A percentile compares a stretch with the other conserved stretches of the same genome.
These are phyloP conservation scores for Moelleriella libera DNA, from an alignment of 2,329 filamentous ascomycete genomes.

Conservation along the genomic window DNA sequence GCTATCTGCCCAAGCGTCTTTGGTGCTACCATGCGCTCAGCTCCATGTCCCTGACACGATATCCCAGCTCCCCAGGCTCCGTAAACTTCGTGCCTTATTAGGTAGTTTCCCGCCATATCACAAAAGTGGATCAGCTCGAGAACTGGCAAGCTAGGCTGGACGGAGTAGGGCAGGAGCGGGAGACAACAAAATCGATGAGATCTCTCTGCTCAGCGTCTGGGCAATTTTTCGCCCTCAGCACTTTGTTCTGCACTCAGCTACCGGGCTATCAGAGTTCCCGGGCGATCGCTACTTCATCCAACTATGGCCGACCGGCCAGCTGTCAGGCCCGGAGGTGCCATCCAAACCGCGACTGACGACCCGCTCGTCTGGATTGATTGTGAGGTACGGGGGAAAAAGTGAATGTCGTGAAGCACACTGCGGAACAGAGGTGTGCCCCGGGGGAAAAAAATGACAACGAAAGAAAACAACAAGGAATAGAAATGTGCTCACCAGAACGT, in stretches of 20 bases:
- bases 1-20: too few species aligned
- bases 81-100: neutral
- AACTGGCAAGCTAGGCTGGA: neutral
- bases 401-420: neutral
- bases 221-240: too few species aligned
- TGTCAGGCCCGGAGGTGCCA: neutral
- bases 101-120: neutral
- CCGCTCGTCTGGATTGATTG: constrained; percentile 79
- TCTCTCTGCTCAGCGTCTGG: neutral
- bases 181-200: neutral
- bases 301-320: neutral
- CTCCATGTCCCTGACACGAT: too few species aligned
- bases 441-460: too few species aligned
- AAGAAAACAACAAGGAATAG: too few species aligned
- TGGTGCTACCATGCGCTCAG: too few species aligned
- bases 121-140: neutral
- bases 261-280: too few species aligned
- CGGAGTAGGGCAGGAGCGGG: too few species aligned
- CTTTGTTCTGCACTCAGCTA: too few species aligned
- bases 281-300: too few species aligned
- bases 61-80: constrained; percentile 1
- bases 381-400: constrained; percentile 22
- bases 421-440: neutral
- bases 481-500: neutral
- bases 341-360: constrained; percentile 21